These are phyloP conservation scores for Apiotrichum mycotoxinovorans DNA, from an alignment of 1,284 basidiomycete species.

Conservation along the genomic window DNA sequence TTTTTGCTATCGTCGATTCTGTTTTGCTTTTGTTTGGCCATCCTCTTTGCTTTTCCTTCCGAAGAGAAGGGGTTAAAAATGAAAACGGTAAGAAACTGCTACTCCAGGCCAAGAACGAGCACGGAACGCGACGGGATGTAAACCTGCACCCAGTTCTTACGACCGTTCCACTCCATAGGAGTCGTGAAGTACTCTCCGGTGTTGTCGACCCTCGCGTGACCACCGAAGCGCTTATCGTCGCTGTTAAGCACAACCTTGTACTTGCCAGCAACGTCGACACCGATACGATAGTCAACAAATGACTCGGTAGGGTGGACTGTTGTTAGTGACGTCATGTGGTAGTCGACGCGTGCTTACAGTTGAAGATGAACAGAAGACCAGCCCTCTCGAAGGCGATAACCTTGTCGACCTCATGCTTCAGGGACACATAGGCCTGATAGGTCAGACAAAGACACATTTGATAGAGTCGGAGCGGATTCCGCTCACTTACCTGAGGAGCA, in stretches of 20 bases:
- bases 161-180: slow-evolving; percentile 82
- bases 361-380: slow-evolving; percentile 90
- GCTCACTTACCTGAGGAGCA: slow-evolving; percentile 70
- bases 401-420: slow-evolving; percentile 90
- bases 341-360: slow-evolving; percentile 54
- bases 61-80: too few relatives aligned
- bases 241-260: slow-evolving; percentile 77
- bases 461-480: too few relatives aligned
- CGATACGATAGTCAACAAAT: slow-evolving; percentile 89
- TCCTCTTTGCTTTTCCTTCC: too few relatives aligned
- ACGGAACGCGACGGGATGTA: slow-evolving; percentile 73
- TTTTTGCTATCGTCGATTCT: too few relatives aligned
- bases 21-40: too few relatives aligned
- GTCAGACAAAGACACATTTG: too few relatives aligned
- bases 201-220: slow-evolving; percentile 74
- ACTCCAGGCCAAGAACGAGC: slow-evolving; percentile 60
- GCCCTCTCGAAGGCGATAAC: slow-evolving; percentile 90
- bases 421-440: slow-evolving; percentile 78
- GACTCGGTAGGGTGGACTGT: slow-evolving; percentile 74
- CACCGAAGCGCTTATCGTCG: slow-evolving; percentile 83
- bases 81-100: too few relatives aligned
- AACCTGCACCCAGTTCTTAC: slow-evolving; percentile 85
- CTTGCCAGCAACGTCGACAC: slow-evolving; percentile 80
- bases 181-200: slow-evolving; percentile 73
- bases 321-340: neutral